These are phyloP conservation scores for Pyrenochaeta sp. DNA, from an alignment of 2,329 filamentous ascomycete genomes.

Conservation along the genomic window DNA sequence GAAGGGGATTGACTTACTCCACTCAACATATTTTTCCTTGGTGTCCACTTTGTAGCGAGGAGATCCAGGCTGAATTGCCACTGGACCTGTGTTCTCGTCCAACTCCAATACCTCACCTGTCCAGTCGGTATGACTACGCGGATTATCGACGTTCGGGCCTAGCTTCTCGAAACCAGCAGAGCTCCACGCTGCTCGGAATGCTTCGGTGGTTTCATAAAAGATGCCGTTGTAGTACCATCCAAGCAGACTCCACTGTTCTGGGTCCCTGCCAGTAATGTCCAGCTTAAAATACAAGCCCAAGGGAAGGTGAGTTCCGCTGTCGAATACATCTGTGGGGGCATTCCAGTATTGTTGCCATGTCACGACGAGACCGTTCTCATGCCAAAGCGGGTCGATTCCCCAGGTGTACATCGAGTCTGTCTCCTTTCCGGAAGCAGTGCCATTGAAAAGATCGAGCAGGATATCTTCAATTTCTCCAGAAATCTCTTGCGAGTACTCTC, in stretches of 20 bases:
- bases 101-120: constrained; percentile 46
- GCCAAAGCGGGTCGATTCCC: background rate
- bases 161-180: constrained; percentile 55
- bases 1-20: constrained; percentile 44
- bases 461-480: background rate
- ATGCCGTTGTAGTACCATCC: constrained; percentile 63
- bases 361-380: background rate
- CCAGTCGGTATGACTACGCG: constrained; percentile 53
- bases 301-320: constrained; percentile 53
- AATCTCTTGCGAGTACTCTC: too few species aligned
- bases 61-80: constrained; percentile 53
- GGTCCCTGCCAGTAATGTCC: constrained; percentile 60
- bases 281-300: constrained; percentile 50
- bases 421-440: too few species aligned
- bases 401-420: background rate
- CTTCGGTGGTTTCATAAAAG: constrained; percentile 58
- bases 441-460: background rate
- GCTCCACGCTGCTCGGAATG: constrained; percentile 54
- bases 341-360: constrained; percentile 59
- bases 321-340: constrained; percentile 47
- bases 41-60: constrained; percentile 52
- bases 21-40: constrained; percentile 54
- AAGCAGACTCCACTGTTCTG: constrained; percentile 57
- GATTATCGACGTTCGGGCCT: constrained; percentile 55
- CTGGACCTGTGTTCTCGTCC: constrained; percentile 61